These are phyloP conservation scores for Fusarium nelsonii DNA, from an alignment of 2,329 filamentous ascomycete genomes.

Conservation along the genomic window DNA sequence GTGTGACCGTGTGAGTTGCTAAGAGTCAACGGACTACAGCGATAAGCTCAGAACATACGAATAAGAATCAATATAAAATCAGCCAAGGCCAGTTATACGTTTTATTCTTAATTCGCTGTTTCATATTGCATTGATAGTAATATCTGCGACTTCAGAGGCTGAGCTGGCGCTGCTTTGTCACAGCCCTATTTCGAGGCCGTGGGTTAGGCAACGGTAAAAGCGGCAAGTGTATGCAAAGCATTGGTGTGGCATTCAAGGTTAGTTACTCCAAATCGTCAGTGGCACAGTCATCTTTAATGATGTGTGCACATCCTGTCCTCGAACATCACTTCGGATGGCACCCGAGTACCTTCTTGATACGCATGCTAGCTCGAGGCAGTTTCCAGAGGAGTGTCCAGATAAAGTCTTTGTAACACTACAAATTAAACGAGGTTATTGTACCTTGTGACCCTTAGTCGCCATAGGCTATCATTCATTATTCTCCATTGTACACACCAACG, in stretches of 20 bases:
- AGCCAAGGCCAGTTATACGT: not conserved
- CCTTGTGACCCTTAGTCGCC: rapidly evolving
- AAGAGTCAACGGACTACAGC: too few species aligned
- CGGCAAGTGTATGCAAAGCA: not conserved
- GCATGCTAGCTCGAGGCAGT: not conserved
- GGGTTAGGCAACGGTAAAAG: not conserved
- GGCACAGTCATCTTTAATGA: not conserved
- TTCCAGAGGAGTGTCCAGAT: not conserved
- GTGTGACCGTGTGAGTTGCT: not conserved
- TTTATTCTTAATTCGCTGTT: too few species aligned
- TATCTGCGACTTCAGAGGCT: not conserved
- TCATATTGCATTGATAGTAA: not conserved
- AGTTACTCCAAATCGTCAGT: not conserved
- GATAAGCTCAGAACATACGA: not conserved
- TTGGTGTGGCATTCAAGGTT: not conserved
- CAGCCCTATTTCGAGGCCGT: not conserved
- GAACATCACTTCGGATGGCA: not conserved
- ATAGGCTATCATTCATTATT: not conserved
- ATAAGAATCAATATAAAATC: not conserved
- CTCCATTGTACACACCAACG: not conserved
- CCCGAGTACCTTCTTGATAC: not conserved
- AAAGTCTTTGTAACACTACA: not conserved
- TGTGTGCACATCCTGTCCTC: not conserved
- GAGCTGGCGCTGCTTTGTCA: not conserved
- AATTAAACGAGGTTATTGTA: not conserved